Conservation (phyloP, 2,329 filamentous ascomycete species). For the Paecilomyces dactylethromorphus region DNA sequence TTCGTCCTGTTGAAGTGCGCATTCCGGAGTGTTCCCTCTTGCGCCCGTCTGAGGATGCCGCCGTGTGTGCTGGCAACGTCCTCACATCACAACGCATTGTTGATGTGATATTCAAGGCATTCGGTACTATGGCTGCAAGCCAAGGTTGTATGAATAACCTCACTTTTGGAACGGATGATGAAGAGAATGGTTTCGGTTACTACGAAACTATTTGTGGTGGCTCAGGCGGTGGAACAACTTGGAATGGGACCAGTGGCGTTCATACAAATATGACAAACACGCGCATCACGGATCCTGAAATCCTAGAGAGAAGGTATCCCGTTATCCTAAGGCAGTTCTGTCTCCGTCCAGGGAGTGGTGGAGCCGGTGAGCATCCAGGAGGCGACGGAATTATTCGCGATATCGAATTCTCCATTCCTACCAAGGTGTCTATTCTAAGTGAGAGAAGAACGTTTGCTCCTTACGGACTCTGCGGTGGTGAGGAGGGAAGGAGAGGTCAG, state of each 20-base stretch:
- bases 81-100: conserved; percentile 22
- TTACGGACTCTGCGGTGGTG: conserved; percentile 73
- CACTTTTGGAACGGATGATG: conserved; percentile 18
- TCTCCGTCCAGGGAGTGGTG: conserved; percentile 55
- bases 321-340: conserved; percentile 64
- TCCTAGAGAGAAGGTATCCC: conserved; percentile 68
- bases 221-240: conserved; percentile 61
- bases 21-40: conserved; percentile 67
- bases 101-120: conserved; percentile 27
- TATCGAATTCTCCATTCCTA: conserved; percentile 70
- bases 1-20: conserved; percentile 63
- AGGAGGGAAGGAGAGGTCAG: conserved; percentile 65
- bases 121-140: conserved; percentile 16
- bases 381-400: conserved; percentile 71
- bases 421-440: conserved; percentile 70
- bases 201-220: conserved; percentile 67
- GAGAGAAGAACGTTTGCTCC: conserved; percentile 66
- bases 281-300: conserved; percentile 68
- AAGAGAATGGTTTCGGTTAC: conserved; percentile 4
- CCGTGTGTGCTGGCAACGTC: conserved; percentile 19
- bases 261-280: conserved; percentile 80
- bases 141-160: conserved; percentile 24
- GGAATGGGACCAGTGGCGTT: conserved; percentile 66
- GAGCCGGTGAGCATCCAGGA: conserved; percentile 57
- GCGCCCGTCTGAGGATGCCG: conserved; percentile 51